A percentile compares a stretch with the other conserved stretches of the same genome.
phyloP scores from a whole-genome alignment of 2,329 filamentous ascomycete species.

The Aspergillus novoparasiticus region DNA sequence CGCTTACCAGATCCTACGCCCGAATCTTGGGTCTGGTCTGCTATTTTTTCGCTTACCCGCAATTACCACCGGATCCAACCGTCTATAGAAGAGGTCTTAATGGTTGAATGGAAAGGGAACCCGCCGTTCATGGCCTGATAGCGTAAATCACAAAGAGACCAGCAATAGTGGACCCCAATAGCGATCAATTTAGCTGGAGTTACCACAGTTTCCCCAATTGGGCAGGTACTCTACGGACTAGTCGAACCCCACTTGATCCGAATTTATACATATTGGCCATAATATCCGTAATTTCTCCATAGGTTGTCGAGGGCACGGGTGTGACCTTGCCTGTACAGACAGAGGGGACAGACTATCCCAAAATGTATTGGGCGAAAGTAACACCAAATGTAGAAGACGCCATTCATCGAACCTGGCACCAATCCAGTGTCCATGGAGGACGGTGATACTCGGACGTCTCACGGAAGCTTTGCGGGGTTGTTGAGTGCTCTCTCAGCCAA shows the following conservation, averaged over 20 bases:
- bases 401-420: neutral
- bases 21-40: neutral
- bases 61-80: neutral
- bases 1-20: neutral
- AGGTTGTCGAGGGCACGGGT: neutral
- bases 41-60: neutral
- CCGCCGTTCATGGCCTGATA: neutral
- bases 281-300: neutral
- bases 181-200: neutral
- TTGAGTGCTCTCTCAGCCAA: neutral
- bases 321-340: neutral
- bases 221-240: neutral
- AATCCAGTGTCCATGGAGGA: neutral
- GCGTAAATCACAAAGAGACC: neutral
- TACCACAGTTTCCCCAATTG: neutral
- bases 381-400: neutral
- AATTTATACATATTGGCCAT: neutral
- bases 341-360: neutral
- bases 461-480: constrained; percentile 1
- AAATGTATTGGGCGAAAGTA: neutral
- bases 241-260: neutral
- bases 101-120: neutral
- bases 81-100: neutral
- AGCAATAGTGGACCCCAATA: neutral
- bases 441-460: neutral